phyloP scores from a whole-genome alignment of 2,329 filamentous ascomycete genomes.

The Sodiomyces alkalinus region DNA sequence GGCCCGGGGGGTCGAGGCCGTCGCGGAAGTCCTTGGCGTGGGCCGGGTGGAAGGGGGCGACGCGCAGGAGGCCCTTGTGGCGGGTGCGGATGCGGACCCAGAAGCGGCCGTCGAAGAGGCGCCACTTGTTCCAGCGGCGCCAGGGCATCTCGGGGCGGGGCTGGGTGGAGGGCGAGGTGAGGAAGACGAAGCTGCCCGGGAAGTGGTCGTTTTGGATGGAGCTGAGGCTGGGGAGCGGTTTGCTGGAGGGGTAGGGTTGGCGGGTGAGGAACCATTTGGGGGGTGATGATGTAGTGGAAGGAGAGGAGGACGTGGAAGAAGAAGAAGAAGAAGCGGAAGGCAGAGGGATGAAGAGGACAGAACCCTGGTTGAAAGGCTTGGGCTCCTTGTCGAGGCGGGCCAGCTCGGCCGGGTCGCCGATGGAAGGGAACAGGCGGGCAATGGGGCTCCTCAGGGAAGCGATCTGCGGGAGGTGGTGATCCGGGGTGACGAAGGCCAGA shows the following conservation, averaged over 20 bases:
- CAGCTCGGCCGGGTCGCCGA: conserved; percentile 13
- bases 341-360: conserved; percentile 22
- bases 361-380: conserved; percentile 25
- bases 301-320: conserved; percentile 9
- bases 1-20: conserved; percentile 18
- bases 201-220: neutral
- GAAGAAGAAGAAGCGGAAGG: conserved; percentile 19
- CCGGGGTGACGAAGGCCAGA: conserved; percentile 34
- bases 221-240: conserved; percentile 14
- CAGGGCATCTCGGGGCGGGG: conserved; percentile 5
- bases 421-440: conserved; percentile 30
- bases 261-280: conserved; percentile 29
- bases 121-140: conserved; percentile 17
- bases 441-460: conserved; percentile 28
- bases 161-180: neutral
- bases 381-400: conserved; percentile 6
- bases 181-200: neutral
- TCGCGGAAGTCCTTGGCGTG: conserved; percentile 33
- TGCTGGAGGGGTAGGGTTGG: conserved; percentile 26
- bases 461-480: conserved; percentile 25
- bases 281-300: conserved; percentile 5
- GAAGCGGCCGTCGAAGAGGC: conserved; percentile 44
- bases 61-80: conserved; percentile 22
- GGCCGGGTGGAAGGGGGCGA: conserved; percentile 29
- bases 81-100: conserved; percentile 38